These are phyloP conservation scores for Penicillium concentricum DNA, from an alignment of 2,329 filamentous ascomycete genomes.

Conservation along the genomic window DNA sequence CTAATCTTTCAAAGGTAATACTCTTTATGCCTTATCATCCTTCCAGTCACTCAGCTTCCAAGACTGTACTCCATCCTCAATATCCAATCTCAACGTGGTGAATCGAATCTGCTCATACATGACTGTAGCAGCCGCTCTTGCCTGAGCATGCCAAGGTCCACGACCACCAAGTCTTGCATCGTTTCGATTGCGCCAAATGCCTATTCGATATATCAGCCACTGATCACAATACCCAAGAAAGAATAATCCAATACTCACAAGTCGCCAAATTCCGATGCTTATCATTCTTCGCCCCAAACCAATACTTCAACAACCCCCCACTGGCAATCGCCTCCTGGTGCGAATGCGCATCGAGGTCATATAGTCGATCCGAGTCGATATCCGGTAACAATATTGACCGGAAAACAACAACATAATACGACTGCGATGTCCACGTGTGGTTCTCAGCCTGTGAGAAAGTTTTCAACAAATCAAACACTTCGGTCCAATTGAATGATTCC, in stretches of 20 bases:
- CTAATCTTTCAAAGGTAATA: neutral
- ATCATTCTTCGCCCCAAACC: constrained; percentile 75
- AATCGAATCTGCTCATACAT: constrained; percentile 66
- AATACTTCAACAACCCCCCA: constrained; percentile 88
- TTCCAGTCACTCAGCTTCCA: constrained; percentile 66
- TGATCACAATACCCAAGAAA: neutral
- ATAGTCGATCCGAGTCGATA: constrained; percentile 67
- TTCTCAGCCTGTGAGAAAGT: constrained; percentile 50
- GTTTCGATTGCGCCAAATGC: constrained; percentile 63
- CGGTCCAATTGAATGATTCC: constrained; percentile 75
- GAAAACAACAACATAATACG: constrained; percentile 84
- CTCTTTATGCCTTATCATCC: constrained; percentile 11
- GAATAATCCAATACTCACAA: constrained; percentile 49
- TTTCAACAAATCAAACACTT: constrained; percentile 59
- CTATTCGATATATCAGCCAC: constrained; percentile 37
- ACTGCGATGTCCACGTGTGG: constrained; percentile 58
- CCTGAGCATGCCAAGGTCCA: constrained; percentile 58
- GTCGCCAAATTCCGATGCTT: constrained; percentile 78
- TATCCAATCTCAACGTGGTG: constrained; percentile 61
- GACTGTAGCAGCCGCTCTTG: constrained; percentile 48
- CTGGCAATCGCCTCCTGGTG: constrained; percentile 76
- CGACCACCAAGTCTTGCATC: constrained; percentile 60
- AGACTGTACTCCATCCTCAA: constrained; percentile 62
- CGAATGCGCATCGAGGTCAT: constrained; percentile 71
- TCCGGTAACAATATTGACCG: constrained; percentile 68